Base-by-base conservation (phyloP, 129 eudicot species). In the Sambucus nigra region DNA sequence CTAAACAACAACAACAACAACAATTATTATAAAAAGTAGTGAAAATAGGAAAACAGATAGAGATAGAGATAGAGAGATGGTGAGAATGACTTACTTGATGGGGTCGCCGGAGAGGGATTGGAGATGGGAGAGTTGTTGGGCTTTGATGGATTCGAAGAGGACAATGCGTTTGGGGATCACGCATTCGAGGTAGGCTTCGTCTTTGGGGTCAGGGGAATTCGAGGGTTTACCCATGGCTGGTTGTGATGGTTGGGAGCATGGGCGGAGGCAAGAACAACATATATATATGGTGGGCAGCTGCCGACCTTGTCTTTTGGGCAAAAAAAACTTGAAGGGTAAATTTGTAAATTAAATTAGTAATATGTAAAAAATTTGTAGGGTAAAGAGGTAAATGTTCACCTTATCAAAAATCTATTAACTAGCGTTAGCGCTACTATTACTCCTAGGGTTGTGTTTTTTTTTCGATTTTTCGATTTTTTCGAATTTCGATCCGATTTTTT, bases 141-240 rank as follows among this genome's bases (percentile, higher is more conserved):
- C 29, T 58, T 88, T 63, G 52, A 83, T 55, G 22, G 80, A 48
- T 50, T 83, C 79, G 53, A 88, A 88, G 16, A 74, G 79, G 4
- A 70, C 17, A 50, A 88, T 80, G 22, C 97, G 76, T 28, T 76
- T 78, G 6, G 85, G 80, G 62, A 88, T 75, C 8, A 78, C 88
- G 0, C 69, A 4, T 0, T 72, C 19, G 47, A 84, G 86, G 69
- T 84, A 88, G 2, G 66, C 72, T 7, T 81, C 95, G 64, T 84
- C 82, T 47, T 77, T 84, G 57, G 73, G 18, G 62, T 25, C 49
- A 12, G 75, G 51, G 40, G 79, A 33, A 38, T 57, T 67, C 5
- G 72, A 39, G 3, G 67, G 70, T 51, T 74, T 75, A 0, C 71
- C 80, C 86, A 75, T 72, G 5, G 53, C 7, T 22, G 40, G 39